A percentile compares a stretch with the other conserved stretches of the same genome.
Conservation (phyloP, 176 grass and related monocot species). For the Neostapfia colusana region DNA sequence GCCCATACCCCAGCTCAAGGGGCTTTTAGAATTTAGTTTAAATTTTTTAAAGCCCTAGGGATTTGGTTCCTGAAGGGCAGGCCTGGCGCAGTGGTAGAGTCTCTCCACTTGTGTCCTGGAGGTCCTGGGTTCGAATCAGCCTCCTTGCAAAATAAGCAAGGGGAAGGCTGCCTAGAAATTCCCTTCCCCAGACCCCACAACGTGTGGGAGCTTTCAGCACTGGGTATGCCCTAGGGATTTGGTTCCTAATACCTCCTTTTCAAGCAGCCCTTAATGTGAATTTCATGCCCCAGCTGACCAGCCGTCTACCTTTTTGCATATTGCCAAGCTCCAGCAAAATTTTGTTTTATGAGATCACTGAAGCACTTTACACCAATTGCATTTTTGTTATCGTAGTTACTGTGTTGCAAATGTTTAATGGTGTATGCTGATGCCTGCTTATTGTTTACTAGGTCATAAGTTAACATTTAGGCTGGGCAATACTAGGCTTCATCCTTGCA, state of each 20-base stretch:
- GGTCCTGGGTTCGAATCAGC: too few relatives aligned
- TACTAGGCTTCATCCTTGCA: background rate
- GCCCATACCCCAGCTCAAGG: background rate
- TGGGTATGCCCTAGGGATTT: background rate
- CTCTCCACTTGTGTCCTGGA: too few relatives aligned
- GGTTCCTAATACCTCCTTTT: background rate
- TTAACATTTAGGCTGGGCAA: background rate
- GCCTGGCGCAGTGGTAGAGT: too few relatives aligned
- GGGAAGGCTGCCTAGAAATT: too few relatives aligned
- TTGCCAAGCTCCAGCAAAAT: background rate
- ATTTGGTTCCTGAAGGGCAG: background rate
- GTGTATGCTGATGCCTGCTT: conserved; percentile 2
- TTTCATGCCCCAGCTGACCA: background rate
- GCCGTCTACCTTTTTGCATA: background rate
- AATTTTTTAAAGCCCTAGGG: background rate
- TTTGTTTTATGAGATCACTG: background rate
- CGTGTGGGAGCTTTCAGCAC: too few relatives aligned
- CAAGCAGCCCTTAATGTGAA: background rate
- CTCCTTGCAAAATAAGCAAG: too few relatives aligned
- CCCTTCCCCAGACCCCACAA: too few relatives aligned
- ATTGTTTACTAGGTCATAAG: background rate
- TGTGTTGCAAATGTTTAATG: conserved; percentile 11
- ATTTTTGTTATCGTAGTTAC: conserved; percentile 18
- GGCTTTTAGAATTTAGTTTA: background rate
- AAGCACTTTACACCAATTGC: conserved; percentile 4